These are phyloP conservation scores for Thamnidium elegans DNA, from an alignment of 192 early-diverging fungal genomes.

Conservation along the genomic window DNA sequence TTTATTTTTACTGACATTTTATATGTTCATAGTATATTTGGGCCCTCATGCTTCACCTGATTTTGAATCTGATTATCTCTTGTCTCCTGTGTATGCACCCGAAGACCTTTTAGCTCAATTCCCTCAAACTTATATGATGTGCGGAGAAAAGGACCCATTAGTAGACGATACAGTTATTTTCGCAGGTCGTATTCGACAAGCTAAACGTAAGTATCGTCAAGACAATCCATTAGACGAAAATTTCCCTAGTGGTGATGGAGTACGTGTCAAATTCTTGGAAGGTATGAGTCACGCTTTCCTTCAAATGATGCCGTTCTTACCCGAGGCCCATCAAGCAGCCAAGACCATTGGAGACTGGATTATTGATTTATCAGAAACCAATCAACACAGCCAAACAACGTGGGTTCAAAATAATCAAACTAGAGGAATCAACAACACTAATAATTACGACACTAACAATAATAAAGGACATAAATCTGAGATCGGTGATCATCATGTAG, in stretches of 20 bases:
- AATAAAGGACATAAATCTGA: not conserved
- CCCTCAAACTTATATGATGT: conserved; percentile 86
- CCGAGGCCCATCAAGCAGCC: conserved; percentile 59
- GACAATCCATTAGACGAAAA: conserved; percentile 22
- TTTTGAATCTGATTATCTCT: conserved; percentile 77
- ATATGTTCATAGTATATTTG: conserved; percentile 66
- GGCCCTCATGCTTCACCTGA: conserved; percentile 77
- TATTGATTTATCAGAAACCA: conserved; percentile 8
- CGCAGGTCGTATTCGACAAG: conserved; percentile 79
- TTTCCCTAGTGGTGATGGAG: conserved; percentile 34
- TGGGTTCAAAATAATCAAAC: not conserved
- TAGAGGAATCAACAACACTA: not conserved
- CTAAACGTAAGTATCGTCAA: conserved; percentile 65
- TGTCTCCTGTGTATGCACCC: conserved; percentile 85
- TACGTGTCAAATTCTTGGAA: conserved; percentile 69
- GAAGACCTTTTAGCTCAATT: conserved; percentile 83
- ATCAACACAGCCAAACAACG: not conserved
- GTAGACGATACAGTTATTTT: conserved; percentile 96
- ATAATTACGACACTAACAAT: not conserved
- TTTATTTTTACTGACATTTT: not conserved
- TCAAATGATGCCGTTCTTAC: conserved; percentile 70
- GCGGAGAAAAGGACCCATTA: conserved; percentile 95
- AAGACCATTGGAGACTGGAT: conserved; percentile 43
- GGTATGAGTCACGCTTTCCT: conserved; percentile 65
- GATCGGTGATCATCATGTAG: conserved; percentile 22